Base-by-base conservation (phyloP, 2,329 filamentous ascomycete genomes). In the Diplocarpon mali region DNA sequence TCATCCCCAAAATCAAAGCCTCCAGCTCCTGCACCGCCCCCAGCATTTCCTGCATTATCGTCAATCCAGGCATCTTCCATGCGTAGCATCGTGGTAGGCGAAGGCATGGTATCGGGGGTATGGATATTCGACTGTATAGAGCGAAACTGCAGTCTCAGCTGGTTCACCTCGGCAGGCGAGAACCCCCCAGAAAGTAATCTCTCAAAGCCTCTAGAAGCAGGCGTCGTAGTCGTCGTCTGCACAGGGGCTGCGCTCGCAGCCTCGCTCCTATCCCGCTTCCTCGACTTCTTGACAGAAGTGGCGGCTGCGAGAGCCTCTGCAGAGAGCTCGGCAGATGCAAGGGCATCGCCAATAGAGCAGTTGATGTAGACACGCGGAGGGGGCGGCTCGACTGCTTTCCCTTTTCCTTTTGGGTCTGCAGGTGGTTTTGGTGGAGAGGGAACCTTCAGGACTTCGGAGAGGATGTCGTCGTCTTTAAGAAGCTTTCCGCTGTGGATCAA, bases 61-160 rank as follows among this genome's bases (percentile, higher is more conserved):
- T 96, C 90, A 50, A 96, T 83, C 90, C 90, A 96, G 10, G 79
- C 71, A 58, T 96, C 90, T 63, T 96, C 90, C 60, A 95, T 74
- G 16, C 75, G 70, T 12, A 86, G 78, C 56, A 95, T 69, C 24
- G 81, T 76, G 50, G 83, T 73, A 0, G 85, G 83, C 10, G 77
- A 80, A 1, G 90, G 90, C 82, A 95, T 86, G 0, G 84, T 85
- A 61, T 95, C 89, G 0, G 87, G 87, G 1, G 88, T 93, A 61
- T 85, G 86, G 20, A 83, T 82, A 52, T 83, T 76, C 27, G 83
- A 77, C 59, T 94, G 85, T 51, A 95, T 85, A 36, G 83, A 82
- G 35, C 86, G 76, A 65, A 96, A 98, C 63, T 96, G 90, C 16
- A 88, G 78, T 15, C 92, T 78, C 12, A 98, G 73, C 39, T 83